Base-by-base conservation (phyloP, 768 basidiomycete species). In the Phylloporus sp. region DNA sequence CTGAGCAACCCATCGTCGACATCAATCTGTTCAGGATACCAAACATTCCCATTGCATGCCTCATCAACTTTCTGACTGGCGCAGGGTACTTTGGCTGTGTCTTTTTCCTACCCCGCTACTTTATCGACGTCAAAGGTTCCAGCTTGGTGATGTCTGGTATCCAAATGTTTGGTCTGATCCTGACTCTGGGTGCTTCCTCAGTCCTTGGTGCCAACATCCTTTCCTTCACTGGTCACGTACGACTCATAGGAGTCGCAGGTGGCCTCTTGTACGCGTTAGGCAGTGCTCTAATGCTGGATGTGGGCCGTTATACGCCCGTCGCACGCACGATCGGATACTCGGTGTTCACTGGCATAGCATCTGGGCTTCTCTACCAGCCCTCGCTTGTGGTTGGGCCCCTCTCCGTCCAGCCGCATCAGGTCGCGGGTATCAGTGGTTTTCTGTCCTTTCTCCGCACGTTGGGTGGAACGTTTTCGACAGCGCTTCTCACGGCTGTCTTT, bases 91-190 rank as follows among this genome's bases (percentile, higher is more conserved):
- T 70, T 48, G 69, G 70, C 9, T 59, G 60, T 13, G 69, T 72
- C 50, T 70, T 72, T 53, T 70, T 72, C 55, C 62, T 70, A 23
- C 69, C 69, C n/a, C 71, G 68, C 34, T 70, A 72, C 52, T 72
- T 70, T 43, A 72, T 72, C 55, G 70, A 72, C 45, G 50, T 70
- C 55, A 70, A 69, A 32, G 57, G 63, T 16, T 72, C 69, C 29
- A 59, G 47, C 45, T 50, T 72, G 41, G 62, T 72, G 34, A 60
- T 50, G 29, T 69, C 69, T 0, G 69, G 69, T n/a, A 39, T 70
- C 6, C 67, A 70, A 32, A 72, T 72, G 71, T 50, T 70, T 12
- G 69, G 71, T 8, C 35, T 70, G 27, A 72, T 68, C 47, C 57
- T 70, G 0, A 62, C 67, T 1, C 62, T 70, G 12, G 70, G 71